Evolutionary conservation across 208 protist genomes (phyloP).

Genomic region (Angomonas deanei): DNA sequence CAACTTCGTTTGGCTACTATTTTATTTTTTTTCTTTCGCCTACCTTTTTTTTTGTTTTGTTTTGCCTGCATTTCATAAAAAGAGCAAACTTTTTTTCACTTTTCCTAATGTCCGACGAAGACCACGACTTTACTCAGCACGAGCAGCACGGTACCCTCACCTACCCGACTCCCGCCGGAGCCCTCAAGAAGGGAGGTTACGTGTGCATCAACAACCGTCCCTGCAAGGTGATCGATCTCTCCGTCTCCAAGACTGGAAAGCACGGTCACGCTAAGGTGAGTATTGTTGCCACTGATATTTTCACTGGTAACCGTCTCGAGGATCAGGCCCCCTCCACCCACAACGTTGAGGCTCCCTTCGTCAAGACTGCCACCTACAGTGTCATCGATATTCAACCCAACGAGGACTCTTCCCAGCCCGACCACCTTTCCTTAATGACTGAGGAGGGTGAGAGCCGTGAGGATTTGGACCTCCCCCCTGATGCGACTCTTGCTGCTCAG

Average conservation of each 20-base stretch:
- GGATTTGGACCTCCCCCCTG: conserved; percentile 93
- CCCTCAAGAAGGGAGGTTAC: conserved; percentile 88
- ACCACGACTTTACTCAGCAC: conserved; percentile 72
- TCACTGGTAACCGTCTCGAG: conserved; percentile 98
- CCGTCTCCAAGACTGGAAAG: conserved; percentile 98
- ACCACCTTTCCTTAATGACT: conserved; percentile 87
- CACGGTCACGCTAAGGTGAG: conserved; percentile 99
- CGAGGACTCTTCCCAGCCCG: conserved; percentile 58
- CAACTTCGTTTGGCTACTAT: too few relatives aligned
- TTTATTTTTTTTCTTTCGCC: background rate
- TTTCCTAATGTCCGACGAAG: conserved; percentile 53
- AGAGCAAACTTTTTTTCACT: conserved; percentile 64
- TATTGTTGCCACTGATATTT: conserved; percentile 97
- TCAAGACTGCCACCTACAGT: conserved; percentile 94
- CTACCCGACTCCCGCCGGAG: conserved; percentile 82
- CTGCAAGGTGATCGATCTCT: conserved; percentile 98
- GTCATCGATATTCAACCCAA: conserved; percentile 93
- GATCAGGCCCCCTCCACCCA: conserved; percentile 96
- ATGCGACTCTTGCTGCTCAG: conserved; percentile 75
- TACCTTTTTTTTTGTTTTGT: conserved; percentile 5
- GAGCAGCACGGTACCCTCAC: conserved; percentile 73
- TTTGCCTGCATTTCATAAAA: conserved; percentile 35
- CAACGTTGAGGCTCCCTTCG: conserved; percentile 96
- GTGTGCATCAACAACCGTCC: conserved; percentile 89
- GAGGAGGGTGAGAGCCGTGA: conserved; percentile 93